Percentiles rank a stretch among this genome's conserved stretches.
phyloP scores from a whole-genome alignment of 768 basidiomycete species.

The Trametes cingulata region DNA sequence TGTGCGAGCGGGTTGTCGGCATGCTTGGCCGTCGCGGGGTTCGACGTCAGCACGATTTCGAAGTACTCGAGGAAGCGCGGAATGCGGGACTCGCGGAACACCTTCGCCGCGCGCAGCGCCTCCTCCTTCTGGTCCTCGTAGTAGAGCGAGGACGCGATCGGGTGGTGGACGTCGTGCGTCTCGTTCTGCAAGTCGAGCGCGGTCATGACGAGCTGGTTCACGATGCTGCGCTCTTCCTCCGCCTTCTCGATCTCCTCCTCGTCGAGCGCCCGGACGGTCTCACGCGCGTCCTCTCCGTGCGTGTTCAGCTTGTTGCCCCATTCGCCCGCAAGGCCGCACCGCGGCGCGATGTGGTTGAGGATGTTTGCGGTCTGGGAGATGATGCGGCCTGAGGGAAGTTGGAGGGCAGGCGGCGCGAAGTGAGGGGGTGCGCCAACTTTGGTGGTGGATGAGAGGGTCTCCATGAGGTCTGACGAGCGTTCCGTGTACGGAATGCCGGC shows the following conservation, averaged over 20 bases:
- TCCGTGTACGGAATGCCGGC: conserved; percentile 38
- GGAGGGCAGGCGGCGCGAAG: conserved; percentile 45
- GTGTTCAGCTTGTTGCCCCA: conserved; percentile 16
- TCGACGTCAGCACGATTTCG: conserved; percentile 32
- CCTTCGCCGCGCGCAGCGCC: conserved; percentile 34
- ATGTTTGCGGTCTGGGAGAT: conserved; percentile 41
- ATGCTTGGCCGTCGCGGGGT: conserved; percentile 26
- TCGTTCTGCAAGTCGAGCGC: conserved; percentile 38
- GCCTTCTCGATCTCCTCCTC: conserved; percentile 33
- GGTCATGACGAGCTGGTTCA: conserved; percentile 43
- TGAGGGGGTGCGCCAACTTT: conserved; percentile 32
- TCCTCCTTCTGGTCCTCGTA: conserved; percentile 48
- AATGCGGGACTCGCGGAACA: conserved; percentile 38
- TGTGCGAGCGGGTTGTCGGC: conserved; percentile 5
- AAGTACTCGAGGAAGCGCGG: conserved; percentile 46
- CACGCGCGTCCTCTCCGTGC: conserved; percentile 4
- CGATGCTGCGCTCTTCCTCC: conserved; percentile 33
- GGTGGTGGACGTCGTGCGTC: conserved; percentile 39
- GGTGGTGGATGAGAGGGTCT: conserved; percentile 21
- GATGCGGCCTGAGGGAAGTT: conserved; percentile 31
- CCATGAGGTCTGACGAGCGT: conserved; percentile 19
- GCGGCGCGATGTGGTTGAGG: conserved; percentile 38
- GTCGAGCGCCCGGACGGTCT: conserved; percentile 8
- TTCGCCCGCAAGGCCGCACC: conserved; percentile 35
- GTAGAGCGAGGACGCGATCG: conserved; percentile 32